A percentile compares a stretch with the other conserved stretches of the same genome.
Conservation (phyloP, 208 protist species). For the Porcisia hertigi region DNA sequence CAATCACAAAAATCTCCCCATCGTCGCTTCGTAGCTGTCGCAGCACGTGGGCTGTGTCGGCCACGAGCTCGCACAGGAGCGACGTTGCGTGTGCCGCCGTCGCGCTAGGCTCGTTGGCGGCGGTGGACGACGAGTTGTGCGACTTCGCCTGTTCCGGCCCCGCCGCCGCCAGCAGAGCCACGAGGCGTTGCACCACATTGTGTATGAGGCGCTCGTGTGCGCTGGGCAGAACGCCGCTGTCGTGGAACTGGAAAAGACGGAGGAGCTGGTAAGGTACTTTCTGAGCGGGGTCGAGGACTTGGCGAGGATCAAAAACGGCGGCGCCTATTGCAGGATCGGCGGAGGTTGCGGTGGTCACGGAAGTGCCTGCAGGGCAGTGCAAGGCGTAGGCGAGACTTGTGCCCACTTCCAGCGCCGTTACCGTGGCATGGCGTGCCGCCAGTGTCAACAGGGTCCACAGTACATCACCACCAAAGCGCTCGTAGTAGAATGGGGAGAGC, state of each 20-base stretch:
- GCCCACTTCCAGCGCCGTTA: slow-evolving; percentile 31
- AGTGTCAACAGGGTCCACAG: slow-evolving; percentile 26
- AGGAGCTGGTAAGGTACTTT: slow-evolving; percentile 24
- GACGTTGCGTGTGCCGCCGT: neutral
- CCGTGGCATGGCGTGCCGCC: slow-evolving; percentile 20
- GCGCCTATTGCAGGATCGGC: neutral
- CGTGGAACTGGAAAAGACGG: slow-evolving; percentile 29
- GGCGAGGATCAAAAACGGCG: slow-evolving; percentile 28
- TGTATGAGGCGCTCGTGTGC: slow-evolving; percentile 30
- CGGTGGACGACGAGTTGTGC: neutral
- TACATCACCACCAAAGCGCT: slow-evolving; percentile 31
- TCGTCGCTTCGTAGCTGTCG: slow-evolving; percentile 50
- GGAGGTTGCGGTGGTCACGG: neutral
- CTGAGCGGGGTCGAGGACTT: slow-evolving; percentile 22
- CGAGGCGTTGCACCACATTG: slow-evolving; percentile 22
- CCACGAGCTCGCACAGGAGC: slow-evolving; percentile 37
- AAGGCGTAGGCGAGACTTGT: slow-evolving; percentile 34
- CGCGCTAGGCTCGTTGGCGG: neutral
- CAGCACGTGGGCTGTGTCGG: slow-evolving; percentile 47
- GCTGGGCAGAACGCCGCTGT: slow-evolving; percentile 28
- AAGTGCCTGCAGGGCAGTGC: neutral
- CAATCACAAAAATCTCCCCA: slow-evolving; percentile 51
- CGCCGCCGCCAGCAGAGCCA: slow-evolving; percentile 20
- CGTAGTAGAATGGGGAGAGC: slow-evolving; percentile 23
- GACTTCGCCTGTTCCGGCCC: slow-evolving; percentile 7